phyloP scores from a whole-genome alignment of 495 filamentous ascomycete genomes.

The Aspergillus hancockii region DNA sequence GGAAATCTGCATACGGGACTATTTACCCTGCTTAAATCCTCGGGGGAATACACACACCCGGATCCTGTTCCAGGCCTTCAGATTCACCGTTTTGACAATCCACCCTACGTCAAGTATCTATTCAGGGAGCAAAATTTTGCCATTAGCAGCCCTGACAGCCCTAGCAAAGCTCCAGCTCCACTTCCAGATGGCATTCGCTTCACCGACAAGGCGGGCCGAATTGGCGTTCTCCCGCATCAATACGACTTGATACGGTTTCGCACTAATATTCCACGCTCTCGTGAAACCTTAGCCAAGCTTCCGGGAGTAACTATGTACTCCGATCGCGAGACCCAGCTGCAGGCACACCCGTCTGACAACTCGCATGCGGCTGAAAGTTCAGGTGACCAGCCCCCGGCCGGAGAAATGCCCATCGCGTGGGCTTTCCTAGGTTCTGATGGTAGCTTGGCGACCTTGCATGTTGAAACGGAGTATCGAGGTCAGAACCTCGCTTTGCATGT shows the following conservation, averaged over 20 bases:
- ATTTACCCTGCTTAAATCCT: constrained; percentile 23
- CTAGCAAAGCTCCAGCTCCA: not conserved
- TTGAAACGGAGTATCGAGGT: constrained; percentile 49
- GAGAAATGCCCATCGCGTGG: constrained; percentile 44
- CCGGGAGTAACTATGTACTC: constrained; percentile 37
- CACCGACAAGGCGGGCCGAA: constrained; percentile 22
- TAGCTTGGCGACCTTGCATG: constrained; percentile 48
- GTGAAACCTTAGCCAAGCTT: constrained; percentile 30
- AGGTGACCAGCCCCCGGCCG: not conserved
- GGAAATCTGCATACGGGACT: constrained; percentile 38
- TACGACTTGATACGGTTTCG: constrained; percentile 40
- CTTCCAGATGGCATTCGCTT: constrained; percentile 37
- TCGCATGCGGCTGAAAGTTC: not conserved
- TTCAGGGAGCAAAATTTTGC: constrained; percentile 25
- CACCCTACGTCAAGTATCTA: constrained; percentile 38
- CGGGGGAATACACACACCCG: constrained; percentile 11
- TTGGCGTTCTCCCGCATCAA: constrained; percentile 29
- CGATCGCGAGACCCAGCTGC: not conserved
- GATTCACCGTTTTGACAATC: constrained; percentile 37
- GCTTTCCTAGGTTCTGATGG: constrained; percentile 51
- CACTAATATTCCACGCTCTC: constrained; percentile 40
- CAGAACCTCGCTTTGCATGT: constrained; percentile 43
- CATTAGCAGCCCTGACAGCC: constrained; percentile 1
- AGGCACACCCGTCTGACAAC: constrained; percentile 6
- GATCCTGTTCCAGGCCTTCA: constrained; percentile 21